These are phyloP conservation scores for Puccinia hordei DNA, from an alignment of 1,284 basidiomycete genomes.

Conservation along the genomic window DNA sequence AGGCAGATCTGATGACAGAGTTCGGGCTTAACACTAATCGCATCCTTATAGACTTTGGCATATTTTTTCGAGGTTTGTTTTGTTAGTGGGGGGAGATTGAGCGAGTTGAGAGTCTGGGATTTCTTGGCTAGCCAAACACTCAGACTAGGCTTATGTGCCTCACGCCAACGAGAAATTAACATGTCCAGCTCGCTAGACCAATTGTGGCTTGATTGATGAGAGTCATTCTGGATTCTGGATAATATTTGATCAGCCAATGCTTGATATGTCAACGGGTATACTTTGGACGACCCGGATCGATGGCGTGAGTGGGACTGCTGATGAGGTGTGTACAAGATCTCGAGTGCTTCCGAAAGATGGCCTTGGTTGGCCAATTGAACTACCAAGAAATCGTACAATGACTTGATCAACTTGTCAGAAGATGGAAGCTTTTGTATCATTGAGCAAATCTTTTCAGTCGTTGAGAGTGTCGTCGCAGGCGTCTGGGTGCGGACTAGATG, in stretches of 20 bases:
- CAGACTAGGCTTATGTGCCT: conserved; percentile 29
- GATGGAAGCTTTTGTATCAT: conserved; percentile 1
- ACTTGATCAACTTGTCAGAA: background rate
- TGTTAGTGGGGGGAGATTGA: conserved; percentile 32
- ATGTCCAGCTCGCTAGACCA: conserved; percentile 33
- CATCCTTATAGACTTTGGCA: conserved; percentile 8
- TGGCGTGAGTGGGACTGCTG: background rate
- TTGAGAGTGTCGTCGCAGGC: conserved; percentile 7
- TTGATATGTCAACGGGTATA: conserved; percentile 35
- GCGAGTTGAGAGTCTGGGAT: background rate
- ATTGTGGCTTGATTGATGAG: background rate
- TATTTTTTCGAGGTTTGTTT: conserved; percentile 43
- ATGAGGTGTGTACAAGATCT: conserved; percentile 17
- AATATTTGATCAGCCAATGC: conserved; percentile 44
- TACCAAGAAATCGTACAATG: conserved; percentile 31
- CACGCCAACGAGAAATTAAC: conserved; percentile 36
- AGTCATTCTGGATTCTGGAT: conserved; percentile 2
- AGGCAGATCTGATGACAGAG: conserved; percentile 29
- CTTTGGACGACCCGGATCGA: background rate
- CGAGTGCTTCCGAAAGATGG: conserved; percentile 33
- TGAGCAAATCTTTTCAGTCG: conserved; percentile 8
- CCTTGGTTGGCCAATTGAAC: conserved; percentile 50
- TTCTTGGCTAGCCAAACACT: conserved; percentile 21
- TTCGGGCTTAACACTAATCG: conserved; percentile 1
- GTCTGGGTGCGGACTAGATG: conserved; percentile 42